Conservation (phyloP, 139 green algal genomes). For the Monoraphidium neglectum region DNA sequence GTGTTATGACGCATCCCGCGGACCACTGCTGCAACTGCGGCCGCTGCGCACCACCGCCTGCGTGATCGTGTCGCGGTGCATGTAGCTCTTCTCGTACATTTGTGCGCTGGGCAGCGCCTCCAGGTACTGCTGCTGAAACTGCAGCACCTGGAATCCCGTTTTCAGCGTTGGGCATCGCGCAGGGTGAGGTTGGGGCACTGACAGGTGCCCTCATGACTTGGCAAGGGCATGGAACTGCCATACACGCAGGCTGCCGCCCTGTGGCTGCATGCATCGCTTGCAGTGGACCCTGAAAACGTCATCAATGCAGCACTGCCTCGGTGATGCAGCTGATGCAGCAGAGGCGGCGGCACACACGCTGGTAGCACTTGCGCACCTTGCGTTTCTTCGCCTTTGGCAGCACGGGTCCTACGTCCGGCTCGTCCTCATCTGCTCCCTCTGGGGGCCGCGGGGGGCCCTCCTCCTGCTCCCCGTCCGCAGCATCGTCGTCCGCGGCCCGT, state of each 20-base stretch:
- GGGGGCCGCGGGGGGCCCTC: neutral
- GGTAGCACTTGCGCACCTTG: conserved; percentile 40
- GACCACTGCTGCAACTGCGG: too few relatives aligned
- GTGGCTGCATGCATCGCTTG: neutral
- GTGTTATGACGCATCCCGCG: too few relatives aligned
- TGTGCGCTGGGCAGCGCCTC: conserved; percentile 65
- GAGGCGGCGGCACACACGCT: neutral
- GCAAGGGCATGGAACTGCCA: neutral
- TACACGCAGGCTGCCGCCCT: neutral
- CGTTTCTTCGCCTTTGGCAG: conserved; percentile 62
- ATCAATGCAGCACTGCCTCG: neutral
- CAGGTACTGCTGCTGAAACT: conserved; percentile 80
- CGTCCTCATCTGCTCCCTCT: conserved; percentile 29
- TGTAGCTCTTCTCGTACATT: conserved; percentile 98
- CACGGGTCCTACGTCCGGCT: conserved; percentile 41
- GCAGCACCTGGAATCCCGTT: conserved; percentile 59
- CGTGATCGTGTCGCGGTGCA: conserved; percentile 96
- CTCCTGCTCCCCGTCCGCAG: neutral
- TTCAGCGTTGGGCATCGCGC: too few relatives aligned
- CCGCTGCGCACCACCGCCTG: conserved; percentile 72
- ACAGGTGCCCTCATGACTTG: too few relatives aligned
- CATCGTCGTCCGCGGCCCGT: neutral
- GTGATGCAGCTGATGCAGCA: neutral
- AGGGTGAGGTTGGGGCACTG: too few relatives aligned
- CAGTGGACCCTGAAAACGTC: neutral